Evolutionary conservation across 73 alveolate genomes (phyloP).

Genomic region (Paramecium sonneborni): DNA sequence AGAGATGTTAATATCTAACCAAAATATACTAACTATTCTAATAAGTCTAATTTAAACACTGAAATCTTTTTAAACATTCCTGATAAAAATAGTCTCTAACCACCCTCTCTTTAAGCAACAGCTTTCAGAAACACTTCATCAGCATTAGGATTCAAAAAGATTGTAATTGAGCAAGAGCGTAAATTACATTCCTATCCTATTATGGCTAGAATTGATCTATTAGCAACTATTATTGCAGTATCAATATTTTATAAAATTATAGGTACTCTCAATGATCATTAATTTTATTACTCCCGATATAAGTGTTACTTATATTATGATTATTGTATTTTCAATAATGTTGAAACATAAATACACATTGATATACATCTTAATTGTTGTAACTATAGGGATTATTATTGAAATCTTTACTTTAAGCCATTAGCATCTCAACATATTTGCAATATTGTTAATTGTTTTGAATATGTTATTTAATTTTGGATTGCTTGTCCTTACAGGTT

Average conservation of each 20-base stretch:
- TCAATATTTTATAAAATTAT: background rate
- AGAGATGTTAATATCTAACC: background rate
- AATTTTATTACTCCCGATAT: background rate
- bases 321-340: background rate
- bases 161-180: background rate
- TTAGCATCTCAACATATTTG: background rate
- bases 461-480: background rate
- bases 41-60: background rate
- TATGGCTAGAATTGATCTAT: background rate
- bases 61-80: background rate
- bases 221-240: background rate
- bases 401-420: background rate
- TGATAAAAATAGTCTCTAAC: background rate
- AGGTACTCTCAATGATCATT: background rate
- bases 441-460: background rate
- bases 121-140: conserved; percentile 22
- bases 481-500: background rate
- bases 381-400: background rate
- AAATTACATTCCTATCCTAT: background rate
- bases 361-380: background rate
- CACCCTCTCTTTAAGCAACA: conserved; percentile 20
- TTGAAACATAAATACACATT: background rate
- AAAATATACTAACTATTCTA: background rate
- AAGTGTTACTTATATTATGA: background rate
- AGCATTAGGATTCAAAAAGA: background rate